Conservation (phyloP, 2,329 filamentous ascomycete genomes). For the Diaporthe humulicola region DNA sequence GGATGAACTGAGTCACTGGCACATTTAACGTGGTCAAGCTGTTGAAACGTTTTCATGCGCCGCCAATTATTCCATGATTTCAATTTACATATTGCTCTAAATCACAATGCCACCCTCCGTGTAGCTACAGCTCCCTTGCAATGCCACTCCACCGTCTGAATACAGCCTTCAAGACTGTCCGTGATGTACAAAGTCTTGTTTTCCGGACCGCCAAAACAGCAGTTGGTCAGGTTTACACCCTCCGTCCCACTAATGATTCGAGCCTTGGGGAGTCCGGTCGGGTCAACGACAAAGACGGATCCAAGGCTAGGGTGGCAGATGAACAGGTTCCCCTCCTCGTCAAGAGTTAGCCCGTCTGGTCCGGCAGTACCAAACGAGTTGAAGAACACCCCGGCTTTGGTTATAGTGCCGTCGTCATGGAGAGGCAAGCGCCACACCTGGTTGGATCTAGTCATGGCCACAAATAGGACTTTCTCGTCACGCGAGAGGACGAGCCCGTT, state of each 20-base stretch:
- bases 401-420: background rate
- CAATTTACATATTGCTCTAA: too few species aligned
- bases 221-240: background rate
- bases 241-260: background rate
- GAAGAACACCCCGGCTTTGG: background rate
- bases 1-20: too few species aligned
- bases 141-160: conserved; percentile 4
- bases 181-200: conserved; percentile 12
- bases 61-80: too few species aligned
- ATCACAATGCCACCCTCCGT: background rate
- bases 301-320: conserved; percentile 7
- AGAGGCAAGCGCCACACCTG: background rate
- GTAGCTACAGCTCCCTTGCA: background rate
- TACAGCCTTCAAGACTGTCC: conserved; percentile 1
- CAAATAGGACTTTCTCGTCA: conserved; percentile 1
- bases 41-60: too few species aligned
- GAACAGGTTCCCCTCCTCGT: background rate
- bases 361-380: background rate
- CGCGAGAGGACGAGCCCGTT: background rate
- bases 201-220: conserved; percentile 4
- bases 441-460: conserved; percentile 11
- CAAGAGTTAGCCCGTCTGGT: background rate
- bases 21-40: too few species aligned
- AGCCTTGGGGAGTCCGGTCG: background rate
- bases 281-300: background rate